Base-by-base conservation (phyloP, 2,329 filamentous ascomycete genomes). In the Chaetomium sp. region DNA sequence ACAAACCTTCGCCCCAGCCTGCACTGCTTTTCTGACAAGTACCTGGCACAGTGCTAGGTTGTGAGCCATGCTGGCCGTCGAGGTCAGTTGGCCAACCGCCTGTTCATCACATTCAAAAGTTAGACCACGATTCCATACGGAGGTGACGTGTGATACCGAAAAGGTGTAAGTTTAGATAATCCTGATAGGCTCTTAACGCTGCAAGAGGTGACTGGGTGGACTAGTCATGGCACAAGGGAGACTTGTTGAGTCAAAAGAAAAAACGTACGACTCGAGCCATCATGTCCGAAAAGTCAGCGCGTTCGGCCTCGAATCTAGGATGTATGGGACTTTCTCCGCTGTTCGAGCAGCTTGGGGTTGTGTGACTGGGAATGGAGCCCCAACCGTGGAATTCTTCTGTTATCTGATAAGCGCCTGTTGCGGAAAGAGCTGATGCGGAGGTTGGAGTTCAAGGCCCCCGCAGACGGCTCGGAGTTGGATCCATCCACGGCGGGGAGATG, bases 31-130 rank as follows among this genome's bases (percentile, higher is more conserved):
- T 56, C 77, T 77, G 54, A 94, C 79, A 46, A 96, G 77, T 42
- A 72, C 76, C 59, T 85, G 82, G 71, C 90, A 95, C 71, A 92
- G 87, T 49, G 81, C 76, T 45, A 96, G 82, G 70, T 96, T 97
- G 65, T 87, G 80, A 61, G 80, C 73, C 76, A 94, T 84, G 61
- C 82, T 88, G 59, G 85, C 79, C 56, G 89, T 95, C 40, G 91
- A 91, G 73, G 90, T 91, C 71, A 96, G 83, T 73, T 96, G 92
- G 37, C 91, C 91, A 46, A 96, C 79, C 62, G 91, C 91, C 90
- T 95, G 65, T 40, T 19, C 38, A 35, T 32, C 12, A 32, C 14
- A 6, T 42, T 4, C 9, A 27, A 55, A 32, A 42, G 40, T 42
- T 14, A 42, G 40, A 27, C 19, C 19, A 27, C 19, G 19, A 27